Percentiles rank a stretch among this genome's conserved stretches.
These are phyloP conservation scores for Botrytis medusae DNA, from an alignment of 2,329 filamentous ascomycete genomes.

Conservation along the genomic window DNA sequence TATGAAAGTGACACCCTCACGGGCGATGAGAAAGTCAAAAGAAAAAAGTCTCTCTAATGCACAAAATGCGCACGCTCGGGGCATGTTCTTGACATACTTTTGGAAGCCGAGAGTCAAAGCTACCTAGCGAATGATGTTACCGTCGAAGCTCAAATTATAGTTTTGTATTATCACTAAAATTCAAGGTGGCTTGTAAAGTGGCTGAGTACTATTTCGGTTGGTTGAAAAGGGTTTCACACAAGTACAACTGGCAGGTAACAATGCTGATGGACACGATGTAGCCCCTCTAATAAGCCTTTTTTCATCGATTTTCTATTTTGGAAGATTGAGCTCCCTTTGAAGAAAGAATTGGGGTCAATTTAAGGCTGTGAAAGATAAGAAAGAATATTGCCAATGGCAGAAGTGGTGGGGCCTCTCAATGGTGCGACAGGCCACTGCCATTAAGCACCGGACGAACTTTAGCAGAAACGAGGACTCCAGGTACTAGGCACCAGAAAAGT, in stretches of 20 bases:
- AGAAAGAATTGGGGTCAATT: not conserved
- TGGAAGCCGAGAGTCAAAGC: not conserved
- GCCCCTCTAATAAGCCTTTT: not conserved
- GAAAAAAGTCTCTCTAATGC: not conserved
- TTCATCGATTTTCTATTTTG: not conserved
- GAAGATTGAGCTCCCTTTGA: not conserved
- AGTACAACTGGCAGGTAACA: not conserved
- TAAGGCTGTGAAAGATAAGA: not conserved
- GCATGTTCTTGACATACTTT: not conserved
- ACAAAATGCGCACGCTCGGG: not conserved
- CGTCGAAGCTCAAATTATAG: not conserved
- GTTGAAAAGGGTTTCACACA: not conserved
- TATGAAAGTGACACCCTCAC: not conserved
- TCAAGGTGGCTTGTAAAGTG: not conserved
- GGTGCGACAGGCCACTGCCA: conserved; percentile 1
- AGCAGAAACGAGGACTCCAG: not conserved
- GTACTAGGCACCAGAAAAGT: not conserved
- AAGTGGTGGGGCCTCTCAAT: not conserved
- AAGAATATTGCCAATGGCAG: not conserved
- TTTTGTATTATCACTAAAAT: not conserved
- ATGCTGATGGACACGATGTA: not conserved
- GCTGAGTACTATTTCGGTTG: not conserved
- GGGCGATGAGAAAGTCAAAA: not conserved
- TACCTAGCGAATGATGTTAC: not conserved
- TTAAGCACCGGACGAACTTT: not conserved